These are phyloP conservation scores for Euptelea pleiosperma DNA, from an alignment of 164 flowering plant genomes.

Conservation along the genomic window DNA sequence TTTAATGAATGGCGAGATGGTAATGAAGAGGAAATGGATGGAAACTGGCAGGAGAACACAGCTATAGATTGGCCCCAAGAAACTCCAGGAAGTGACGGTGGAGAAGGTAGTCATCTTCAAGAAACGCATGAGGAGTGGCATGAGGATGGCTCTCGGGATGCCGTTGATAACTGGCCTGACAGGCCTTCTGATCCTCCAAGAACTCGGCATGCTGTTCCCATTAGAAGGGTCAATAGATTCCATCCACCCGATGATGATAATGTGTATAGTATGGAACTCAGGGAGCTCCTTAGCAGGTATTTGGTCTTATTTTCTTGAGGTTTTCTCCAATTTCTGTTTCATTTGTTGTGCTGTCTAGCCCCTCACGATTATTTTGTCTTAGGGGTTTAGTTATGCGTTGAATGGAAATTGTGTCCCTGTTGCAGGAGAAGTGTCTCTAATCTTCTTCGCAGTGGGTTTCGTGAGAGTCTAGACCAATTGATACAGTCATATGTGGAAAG, in stretches of 20 bases:
- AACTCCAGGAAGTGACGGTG: slow-evolving; percentile 38
- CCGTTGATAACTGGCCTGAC: slow-evolving; percentile 58
- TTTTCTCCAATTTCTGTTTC: neutral
- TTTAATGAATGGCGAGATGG: slow-evolving; percentile 49
- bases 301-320: neutral
- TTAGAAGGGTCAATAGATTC: slow-evolving; percentile 66
- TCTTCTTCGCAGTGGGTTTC: slow-evolving; percentile 87
- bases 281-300: slow-evolving; percentile 97
- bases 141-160: slow-evolving; percentile 48
- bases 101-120: slow-evolving; percentile 28
- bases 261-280: slow-evolving; percentile 97
- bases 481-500: slow-evolving; percentile 87
- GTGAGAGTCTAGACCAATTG: slow-evolving; percentile 75
- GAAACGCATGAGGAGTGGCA: slow-evolving; percentile 58
- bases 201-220: slow-evolving; percentile 48
- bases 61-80: slow-evolving; percentile 47
- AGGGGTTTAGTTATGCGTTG: neutral
- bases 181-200: slow-evolving; percentile 65
- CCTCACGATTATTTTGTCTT: neutral
- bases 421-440: slow-evolving; percentile 91
- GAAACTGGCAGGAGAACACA: slow-evolving; percentile 54
- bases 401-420: slow-evolving; percentile 3
- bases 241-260: slow-evolving; percentile 96
- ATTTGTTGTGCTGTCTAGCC: neutral
- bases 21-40: slow-evolving; percentile 36